Base-by-base conservation (phyloP, 208 protist genomes). In the Leishmania braziliensis region DNA sequence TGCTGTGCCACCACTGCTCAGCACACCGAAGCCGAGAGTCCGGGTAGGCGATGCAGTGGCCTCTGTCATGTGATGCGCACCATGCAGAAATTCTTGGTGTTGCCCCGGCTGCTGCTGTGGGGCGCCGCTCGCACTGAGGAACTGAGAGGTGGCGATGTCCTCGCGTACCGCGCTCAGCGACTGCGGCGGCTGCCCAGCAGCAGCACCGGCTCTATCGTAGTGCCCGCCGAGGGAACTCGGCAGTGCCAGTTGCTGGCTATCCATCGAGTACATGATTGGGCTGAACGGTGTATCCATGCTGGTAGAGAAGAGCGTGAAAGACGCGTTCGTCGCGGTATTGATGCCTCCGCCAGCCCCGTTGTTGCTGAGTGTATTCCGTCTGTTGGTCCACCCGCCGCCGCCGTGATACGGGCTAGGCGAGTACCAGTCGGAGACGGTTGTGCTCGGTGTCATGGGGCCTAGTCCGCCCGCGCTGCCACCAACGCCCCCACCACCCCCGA, bases 241-340 rank as follows among this genome's bases (percentile, higher is more conserved):
- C 12, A 71, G 68, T 0, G 90, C 74, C 39, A 91, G 73, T 54
- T 65, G 83, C 62, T 80, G 79, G 50, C 84, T 81, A 79, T 97
- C 92, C 77, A 95, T 85, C 16, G 93, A 93, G 84, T 97, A 97
- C 16, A 91, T 95, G 83, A 97, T 97, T 65, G 93, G 93, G 80
- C 93, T 97, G 80, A 94, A 97, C 29, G 91, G 93, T 0, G 88
- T 94, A 66, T 97, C 87, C 76, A 95, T 89, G 76, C 90, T 95
- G 9, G 93, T 85, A 33, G 91, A 95, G 56, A 91, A 88, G 39
- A 97, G 85, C 14, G 90, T 95, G 81, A 97, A 97, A 53, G 89
- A 93, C 51, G 82, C 81, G 77, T 91, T 93, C 18, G 84, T 70
- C 48, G 63, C 78, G 39, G 39, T 75, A 48, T 51, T 29, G 43